Evolutionary conservation across 2,329 filamentous ascomycete genomes (phyloP), one percentile per base, ranked within the genome.

Genomic region (Orbilia blumenaviensis): DNA sequence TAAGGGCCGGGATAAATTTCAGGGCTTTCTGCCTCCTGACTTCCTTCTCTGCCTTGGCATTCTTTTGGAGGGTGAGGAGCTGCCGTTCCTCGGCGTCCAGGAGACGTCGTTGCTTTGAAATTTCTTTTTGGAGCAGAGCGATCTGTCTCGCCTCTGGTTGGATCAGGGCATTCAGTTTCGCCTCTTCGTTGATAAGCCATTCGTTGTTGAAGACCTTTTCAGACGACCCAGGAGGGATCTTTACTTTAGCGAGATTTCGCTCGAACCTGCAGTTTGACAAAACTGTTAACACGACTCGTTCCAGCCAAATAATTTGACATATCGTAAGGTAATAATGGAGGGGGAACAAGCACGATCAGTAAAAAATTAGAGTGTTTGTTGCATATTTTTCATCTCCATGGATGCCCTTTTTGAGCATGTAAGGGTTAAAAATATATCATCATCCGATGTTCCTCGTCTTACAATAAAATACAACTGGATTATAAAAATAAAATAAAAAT

Each of bases 191-290:
- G 62, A 79, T 71, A 29, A 80, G 42, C 48, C 77, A 79, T 58
- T 80, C 78, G 41, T 78, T 78, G 71, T 76, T 79, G 34, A 80
- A 78, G 48, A 76, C 79, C 78, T 75, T 79, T 78, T 64, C 78
- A 68, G 72, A 78, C 23, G 68, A 72, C 9, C 21, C 42, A 0
- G 76, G 78, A 6, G 80, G 79, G 7, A 80, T 73, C 7, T 78
- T 79, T 16, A 78, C 77, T 60, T 78, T 80, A 5, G 77, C 50
- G 12, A 80, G 63, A 41, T 46, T 62, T 29, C 58, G 36, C 41
- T 72, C 73, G 27, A 80, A 78, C 27, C 79, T 80, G 32, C 38
- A 29, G 50, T 62, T 41, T 14, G 29, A 27, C 62, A 36, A 9
- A 56, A 60, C 27, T 18, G 41, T 46, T 16, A 68, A 32, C n/a